Evolutionary conservation across 345 rosid species (phyloP), one percentile per base, ranked within the genome.

Genomic region (Populus ilicifolia): DNA sequence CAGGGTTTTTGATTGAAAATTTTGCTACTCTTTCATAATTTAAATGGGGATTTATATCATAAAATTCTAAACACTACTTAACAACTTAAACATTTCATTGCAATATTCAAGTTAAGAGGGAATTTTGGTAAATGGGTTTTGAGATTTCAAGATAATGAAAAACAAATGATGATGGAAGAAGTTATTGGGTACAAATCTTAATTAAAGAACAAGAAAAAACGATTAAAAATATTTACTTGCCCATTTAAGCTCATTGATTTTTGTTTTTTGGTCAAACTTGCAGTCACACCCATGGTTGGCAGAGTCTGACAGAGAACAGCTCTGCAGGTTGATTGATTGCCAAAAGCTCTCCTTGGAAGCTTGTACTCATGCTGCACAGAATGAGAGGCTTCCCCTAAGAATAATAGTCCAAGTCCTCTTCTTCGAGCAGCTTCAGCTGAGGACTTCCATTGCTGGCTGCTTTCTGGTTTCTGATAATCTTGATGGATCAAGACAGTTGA

Each of bases 371-470:
- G 99, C 99, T 0, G 98, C 98, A 0, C 99, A 96, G 84, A 96
- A 96, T n/a, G n/a, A n/a, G n/a, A n/a, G n/a, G n/a, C n/a, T n/a
- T n/a, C n/a, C n/a, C 2, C 80, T 96, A 54, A 91, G 99, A 83
- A 80, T 93, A 78, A 87, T 96, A 2, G 95, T 93, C 30, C 98
- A 92, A 84, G 98, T 96, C 81, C 91, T 96, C 78, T 96, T 96
- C 91, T 96, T 96, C 44, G 99, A 96, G 92, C 99, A 96, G 90
- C 99, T 93, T 75, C 99, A 96, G 90, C 98, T 96, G 30, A 85
- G 97, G 86, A 96, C 96, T 61, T 93, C 98, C 43, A 93, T 96
- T 27, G 98, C 99, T 0, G 97, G 99, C 50, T 96, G 99, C 84
- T 90, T 96, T 81, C 86, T 91, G 54, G 97, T 93, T 68, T 95